These are phyloP conservation scores for Termitomyces sp. DNA, from an alignment of 768 basidiomycete genomes.

Conservation along the genomic window DNA sequence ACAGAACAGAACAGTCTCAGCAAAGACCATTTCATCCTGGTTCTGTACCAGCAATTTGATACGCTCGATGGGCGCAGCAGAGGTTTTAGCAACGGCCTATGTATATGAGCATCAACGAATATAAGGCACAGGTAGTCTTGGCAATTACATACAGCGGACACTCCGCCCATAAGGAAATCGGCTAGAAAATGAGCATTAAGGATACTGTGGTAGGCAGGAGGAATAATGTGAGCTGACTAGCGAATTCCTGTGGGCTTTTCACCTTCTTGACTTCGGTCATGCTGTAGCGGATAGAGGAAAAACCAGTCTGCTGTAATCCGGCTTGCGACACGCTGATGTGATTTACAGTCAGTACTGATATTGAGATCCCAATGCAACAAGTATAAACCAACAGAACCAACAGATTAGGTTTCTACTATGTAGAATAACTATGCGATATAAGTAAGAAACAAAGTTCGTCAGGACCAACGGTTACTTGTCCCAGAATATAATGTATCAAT, in stretches of 20 bases:
- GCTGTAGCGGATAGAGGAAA: conserved; percentile 28
- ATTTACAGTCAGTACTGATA: not conserved
- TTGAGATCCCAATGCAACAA: not conserved
- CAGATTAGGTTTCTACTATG: conserved; percentile 1
- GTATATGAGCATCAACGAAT: not conserved
- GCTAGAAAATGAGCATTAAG: conserved; percentile 36
- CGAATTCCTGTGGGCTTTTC: conserved; percentile 90
- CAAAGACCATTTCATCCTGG: conserved; percentile 97
- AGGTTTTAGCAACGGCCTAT: conserved; percentile 98
- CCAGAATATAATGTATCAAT: conserved; percentile 13
- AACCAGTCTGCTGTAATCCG: too few species aligned
- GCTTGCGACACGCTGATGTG: not conserved
- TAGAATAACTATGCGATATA: conserved; percentile 6
- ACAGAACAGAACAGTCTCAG: not conserved
- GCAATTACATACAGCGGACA: conserved; percentile 67
- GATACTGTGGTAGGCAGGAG: conserved; percentile 2
- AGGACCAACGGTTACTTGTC: conserved; percentile 15
- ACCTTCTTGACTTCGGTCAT: conserved; percentile 81
- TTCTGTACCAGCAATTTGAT: conserved; percentile 98
- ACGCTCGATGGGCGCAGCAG: conserved; percentile 99
- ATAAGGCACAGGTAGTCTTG: not conserved
- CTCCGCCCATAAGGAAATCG: conserved; percentile 97
- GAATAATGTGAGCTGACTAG: conserved; percentile 41
- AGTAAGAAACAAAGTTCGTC: conserved; percentile 5
- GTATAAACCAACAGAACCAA: not conserved